Percentiles rank a stretch among this genome's conserved stretches.
phyloP scores from a whole-genome alignment of 1,139 yeast species.

The Yamadazyma membranifaciens region DNA sequence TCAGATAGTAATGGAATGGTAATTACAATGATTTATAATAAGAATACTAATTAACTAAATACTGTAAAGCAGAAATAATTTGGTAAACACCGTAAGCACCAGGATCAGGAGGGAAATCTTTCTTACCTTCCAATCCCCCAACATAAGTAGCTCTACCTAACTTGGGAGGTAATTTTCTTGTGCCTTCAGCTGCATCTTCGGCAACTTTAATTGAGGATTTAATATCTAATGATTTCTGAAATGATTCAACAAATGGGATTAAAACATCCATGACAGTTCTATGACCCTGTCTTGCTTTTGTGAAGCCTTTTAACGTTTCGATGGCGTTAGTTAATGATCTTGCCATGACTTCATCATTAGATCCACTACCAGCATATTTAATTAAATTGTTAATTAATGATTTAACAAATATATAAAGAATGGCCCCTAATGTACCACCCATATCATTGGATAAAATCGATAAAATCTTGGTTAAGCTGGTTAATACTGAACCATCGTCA shows the following conservation, averaged over 20 bases:
- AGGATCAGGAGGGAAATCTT: constrained; percentile 42
- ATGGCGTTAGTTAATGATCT: constrained; percentile 28
- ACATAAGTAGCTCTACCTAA: constrained; percentile 50
- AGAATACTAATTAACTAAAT: constrained; percentile 1
- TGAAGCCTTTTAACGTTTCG: constrained; percentile 36
- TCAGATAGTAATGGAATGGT: no score
- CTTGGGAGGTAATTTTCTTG: constrained; percentile 39
- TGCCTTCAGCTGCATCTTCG: constrained; percentile 38
- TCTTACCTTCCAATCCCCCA: constrained; percentile 25
- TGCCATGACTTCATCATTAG: constrained; percentile 22
- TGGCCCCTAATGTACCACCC: constrained; percentile 58
- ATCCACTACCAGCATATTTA: constrained; percentile 15
- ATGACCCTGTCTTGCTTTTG: constrained; percentile 50
- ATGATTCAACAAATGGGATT: constrained; percentile 42
- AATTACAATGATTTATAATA: no score
- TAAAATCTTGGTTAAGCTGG: constrained; percentile 34
- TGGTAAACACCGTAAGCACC: constrained; percentile 38
- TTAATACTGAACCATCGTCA: constrained; percentile 18
- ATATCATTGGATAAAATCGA: constrained; percentile 44
- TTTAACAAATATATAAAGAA: constrained; percentile 45
- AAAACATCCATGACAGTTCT: constrained; percentile 55
- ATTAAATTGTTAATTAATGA: constrained; percentile 37
- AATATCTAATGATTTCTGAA: constrained; percentile 24
- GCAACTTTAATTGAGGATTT: constrained; percentile 33
- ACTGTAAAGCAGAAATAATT: constrained; percentile 20